Conservation (phyloP, 371 early-diverging fungal genomes). For the Mortierella sp. region DNA sequence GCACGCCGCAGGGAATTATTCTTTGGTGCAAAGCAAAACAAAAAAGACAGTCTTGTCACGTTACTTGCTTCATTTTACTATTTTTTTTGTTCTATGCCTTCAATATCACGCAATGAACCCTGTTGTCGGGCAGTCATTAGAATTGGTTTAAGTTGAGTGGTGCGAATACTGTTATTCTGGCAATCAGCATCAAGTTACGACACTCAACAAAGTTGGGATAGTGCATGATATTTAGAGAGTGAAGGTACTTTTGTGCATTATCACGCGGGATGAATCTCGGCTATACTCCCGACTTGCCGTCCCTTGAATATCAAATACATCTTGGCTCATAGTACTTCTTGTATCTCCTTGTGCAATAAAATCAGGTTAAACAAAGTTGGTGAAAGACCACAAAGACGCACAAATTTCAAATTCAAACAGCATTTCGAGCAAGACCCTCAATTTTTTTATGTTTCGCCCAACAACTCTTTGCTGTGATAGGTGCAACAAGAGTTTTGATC, state of each 20-base stretch:
- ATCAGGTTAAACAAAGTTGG: too few relatives aligned
- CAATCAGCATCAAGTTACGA: too few relatives aligned
- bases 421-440: slow-evolving; percentile 3
- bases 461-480: neutral
- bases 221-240: neutral
- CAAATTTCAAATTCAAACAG: neutral
- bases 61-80: neutral
- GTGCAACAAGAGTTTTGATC: neutral
- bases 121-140: too few relatives aligned
- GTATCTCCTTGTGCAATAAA: too few relatives aligned
- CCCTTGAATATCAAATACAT: neutral
- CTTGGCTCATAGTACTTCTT: too few relatives aligned
- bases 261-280: neutral
- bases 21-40: neutral
- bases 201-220: neutral
- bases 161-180: neutral
- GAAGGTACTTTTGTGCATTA: neutral
- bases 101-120: neutral
- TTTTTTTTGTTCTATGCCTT: neutral
- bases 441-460: slow-evolving; percentile 2
- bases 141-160: neutral
- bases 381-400: neutral
- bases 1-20: neutral
- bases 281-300: neutral
- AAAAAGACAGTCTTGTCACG: slow-evolving; percentile 7